A percentile compares a stretch with the other conserved stretches of the same genome.
Evolutionary conservation across 1,284 basidiomycete species (phyloP).

Genomic region (Cerrena zonata): DNA sequence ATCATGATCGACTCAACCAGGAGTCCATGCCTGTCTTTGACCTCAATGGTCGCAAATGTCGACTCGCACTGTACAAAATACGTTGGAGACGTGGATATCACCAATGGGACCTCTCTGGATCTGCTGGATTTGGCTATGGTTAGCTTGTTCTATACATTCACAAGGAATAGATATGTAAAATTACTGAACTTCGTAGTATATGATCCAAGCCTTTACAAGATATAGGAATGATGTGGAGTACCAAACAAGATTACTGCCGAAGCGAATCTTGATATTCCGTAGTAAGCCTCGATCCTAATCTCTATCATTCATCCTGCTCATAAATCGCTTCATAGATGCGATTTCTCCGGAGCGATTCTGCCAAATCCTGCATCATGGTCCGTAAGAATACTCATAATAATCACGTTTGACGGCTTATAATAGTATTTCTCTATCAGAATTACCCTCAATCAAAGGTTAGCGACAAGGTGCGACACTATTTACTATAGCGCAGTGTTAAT

Average conservation of each 20-base stretch:
- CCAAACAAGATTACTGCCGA: slow-evolving; percentile 44
- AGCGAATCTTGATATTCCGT: slow-evolving; percentile 69
- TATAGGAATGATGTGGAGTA: slow-evolving; percentile 52
- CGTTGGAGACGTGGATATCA: slow-evolving; percentile 53
- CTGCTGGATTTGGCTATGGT: slow-evolving; percentile 57
- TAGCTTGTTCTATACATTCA: slow-evolving; percentile 9
- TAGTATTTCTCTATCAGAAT: too few species aligned
- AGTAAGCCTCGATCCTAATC: too few species aligned
- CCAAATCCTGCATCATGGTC: slow-evolving; percentile 60
- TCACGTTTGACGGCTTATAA: too few species aligned
- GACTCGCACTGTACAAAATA: slow-evolving; percentile 59
- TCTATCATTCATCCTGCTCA: too few species aligned
- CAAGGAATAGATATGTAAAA: not conserved
- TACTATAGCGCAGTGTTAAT: too few species aligned
- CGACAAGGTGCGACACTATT: too few species aligned
- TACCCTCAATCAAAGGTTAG: too few species aligned
- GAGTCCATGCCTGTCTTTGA: slow-evolving; percentile 76
- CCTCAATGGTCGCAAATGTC: slow-evolving; percentile 68
- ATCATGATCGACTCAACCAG: slow-evolving; percentile 54
- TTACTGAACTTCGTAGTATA: slow-evolving; percentile 33
- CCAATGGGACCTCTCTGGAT: slow-evolving; percentile 62
- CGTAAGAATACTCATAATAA: too few species aligned
- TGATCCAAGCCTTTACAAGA: slow-evolving; percentile 48
- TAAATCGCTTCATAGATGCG: too few species aligned
- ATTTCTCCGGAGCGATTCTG: slow-evolving; percentile 77